Percentiles rank a stretch among this genome's conserved stretches.
Conservation (phyloP, 441 rosid genomes). For the Melastoma candidum region DNA sequence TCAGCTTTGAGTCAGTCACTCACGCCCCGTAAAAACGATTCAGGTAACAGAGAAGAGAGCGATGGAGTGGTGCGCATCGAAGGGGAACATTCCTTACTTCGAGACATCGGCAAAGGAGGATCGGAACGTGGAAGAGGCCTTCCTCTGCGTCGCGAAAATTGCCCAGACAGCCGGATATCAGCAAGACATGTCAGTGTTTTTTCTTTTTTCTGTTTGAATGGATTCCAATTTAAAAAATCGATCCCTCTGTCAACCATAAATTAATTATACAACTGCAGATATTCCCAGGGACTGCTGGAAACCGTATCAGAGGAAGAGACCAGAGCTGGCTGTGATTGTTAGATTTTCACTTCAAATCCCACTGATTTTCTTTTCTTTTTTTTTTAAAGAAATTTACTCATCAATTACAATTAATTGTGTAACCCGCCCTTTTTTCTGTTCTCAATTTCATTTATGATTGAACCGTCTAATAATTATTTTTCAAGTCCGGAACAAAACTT, state of each 20-base stretch:
- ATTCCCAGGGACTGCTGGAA: constrained; percentile 24
- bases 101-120: constrained; percentile 56
- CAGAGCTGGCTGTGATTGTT: constrained; percentile 41
- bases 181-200: constrained; percentile 31
- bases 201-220: not conserved
- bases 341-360: not conserved
- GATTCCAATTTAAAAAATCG: not conserved
- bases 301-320: constrained; percentile 30
- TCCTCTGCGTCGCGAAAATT: constrained; percentile 31
- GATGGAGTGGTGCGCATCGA: constrained; percentile 43
- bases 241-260: too few species aligned
- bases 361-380: too few species aligned
- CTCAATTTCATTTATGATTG: too few species aligned
- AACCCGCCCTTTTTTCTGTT: too few species aligned
- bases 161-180: constrained; percentile 35
- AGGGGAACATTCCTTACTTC: constrained; percentile 38
- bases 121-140: constrained; percentile 46
- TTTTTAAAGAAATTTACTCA: too few species aligned
- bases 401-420: too few species aligned
- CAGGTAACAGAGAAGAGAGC: constrained; percentile 43
- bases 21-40: not conserved
- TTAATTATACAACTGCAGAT: constrained; percentile 21
- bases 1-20: too few species aligned
- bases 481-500: too few species aligned
- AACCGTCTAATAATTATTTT: too few species aligned